Percentiles rank a stretch among this genome's conserved stretches.
These are phyloP conservation scores for Monarda citriodora DNA, from an alignment of 305 asterid species.

Conservation along the genomic window DNA sequence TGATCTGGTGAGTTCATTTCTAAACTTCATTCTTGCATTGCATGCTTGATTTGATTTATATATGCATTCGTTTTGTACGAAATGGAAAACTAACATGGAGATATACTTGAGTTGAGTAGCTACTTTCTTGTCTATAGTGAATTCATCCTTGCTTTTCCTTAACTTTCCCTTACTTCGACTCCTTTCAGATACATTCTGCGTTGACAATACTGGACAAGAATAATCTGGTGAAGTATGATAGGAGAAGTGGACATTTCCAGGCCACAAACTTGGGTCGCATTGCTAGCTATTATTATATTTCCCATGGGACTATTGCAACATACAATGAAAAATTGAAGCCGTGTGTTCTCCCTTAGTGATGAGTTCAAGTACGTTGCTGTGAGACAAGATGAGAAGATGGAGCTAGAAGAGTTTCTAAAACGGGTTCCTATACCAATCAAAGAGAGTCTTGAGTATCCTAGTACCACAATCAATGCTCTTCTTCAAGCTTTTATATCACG, in stretches of 20 bases:
- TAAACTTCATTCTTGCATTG: conserved; percentile 6
- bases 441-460: conserved; percentile 92
- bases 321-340: conserved; percentile 94
- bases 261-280: conserved; percentile 97
- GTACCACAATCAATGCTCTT: conserved; percentile 91
- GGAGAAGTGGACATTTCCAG: conserved; percentile 97
- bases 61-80: too few relatives aligned
- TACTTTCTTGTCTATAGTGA: background rate
- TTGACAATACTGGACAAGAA: conserved; percentile 77
- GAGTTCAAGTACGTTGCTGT: conserved; percentile 93
- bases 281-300: conserved; percentile 92
- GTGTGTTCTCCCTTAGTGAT: conserved; percentile 94
- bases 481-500: conserved; percentile 96
- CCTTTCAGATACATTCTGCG: conserved; percentile 90
- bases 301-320: conserved; percentile 85
- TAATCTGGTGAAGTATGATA: conserved; percentile 87
- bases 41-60: too few relatives aligned
- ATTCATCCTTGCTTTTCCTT: background rate
- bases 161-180: background rate
- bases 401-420: conserved; percentile 86
- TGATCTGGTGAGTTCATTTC: conserved; percentile 58
- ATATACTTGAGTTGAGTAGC: background rate
- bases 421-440: conserved; percentile 90
- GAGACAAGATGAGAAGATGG: conserved; percentile 98
- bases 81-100: background rate